Evolutionary conservation across 192 early-diverging fungal genomes (phyloP).

Genomic region (Coemansia interrupta): DNA sequence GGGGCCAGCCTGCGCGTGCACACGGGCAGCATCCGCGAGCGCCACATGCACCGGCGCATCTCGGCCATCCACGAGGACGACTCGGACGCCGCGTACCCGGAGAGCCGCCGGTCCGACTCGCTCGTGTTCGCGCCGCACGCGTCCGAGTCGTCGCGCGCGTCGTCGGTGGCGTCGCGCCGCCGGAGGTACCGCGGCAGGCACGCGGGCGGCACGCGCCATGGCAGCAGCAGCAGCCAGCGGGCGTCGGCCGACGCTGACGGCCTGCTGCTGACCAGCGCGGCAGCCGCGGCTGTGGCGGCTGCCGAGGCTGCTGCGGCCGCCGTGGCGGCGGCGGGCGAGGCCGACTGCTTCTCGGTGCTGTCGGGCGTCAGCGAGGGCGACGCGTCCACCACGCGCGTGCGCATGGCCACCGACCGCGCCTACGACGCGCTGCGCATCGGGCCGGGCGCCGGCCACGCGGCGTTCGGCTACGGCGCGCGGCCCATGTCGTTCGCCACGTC

Average conservation of each 20-base stretch:
- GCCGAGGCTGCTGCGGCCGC: neutral
- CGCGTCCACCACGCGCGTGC: conserved; percentile 40
- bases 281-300: neutral
- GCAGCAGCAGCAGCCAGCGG: neutral
- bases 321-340: conserved; percentile 4
- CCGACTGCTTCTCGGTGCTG: conserved; percentile 32
- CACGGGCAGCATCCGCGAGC: conserved; percentile 51
- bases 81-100: conserved; percentile 22
- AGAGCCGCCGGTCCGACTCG: conserved; percentile 29
- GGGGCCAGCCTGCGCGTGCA: conserved; percentile 47
- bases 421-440: conserved; percentile 42
- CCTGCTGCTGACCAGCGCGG: conserved; percentile 3
- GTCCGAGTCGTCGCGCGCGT: conserved; percentile 3
- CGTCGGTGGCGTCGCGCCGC: conserved; percentile 9
- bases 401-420: conserved; percentile 42
- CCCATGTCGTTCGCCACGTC: conserved; percentile 39
- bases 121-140: conserved; percentile 13
- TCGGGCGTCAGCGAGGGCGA: conserved; percentile 45
- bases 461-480: neutral
- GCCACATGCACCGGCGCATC: conserved; percentile 27
- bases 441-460: conserved; percentile 15
- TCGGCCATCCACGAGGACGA: conserved; percentile 44
- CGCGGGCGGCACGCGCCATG: neutral
- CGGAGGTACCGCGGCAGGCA: conserved; percentile 2
- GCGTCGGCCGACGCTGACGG: neutral